Evolutionary conservation across 129 eudicot genomes (phyloP).

Genomic region (Chrysanthemum seticuspe): DNA sequence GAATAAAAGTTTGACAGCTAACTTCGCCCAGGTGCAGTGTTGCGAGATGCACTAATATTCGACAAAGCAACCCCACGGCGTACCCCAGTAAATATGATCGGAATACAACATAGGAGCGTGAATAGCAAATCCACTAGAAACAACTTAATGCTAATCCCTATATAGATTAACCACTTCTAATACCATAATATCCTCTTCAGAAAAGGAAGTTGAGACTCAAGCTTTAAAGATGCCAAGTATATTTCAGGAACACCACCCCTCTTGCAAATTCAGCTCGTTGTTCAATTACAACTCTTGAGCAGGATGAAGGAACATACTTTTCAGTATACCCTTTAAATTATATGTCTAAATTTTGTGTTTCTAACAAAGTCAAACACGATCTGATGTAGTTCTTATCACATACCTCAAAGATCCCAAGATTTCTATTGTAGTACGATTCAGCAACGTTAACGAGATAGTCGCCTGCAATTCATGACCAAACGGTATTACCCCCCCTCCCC

Average conservation of each 20-base stretch:
- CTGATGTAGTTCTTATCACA: slow-evolving; percentile 1
- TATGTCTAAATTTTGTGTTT: slow-evolving; percentile 66
- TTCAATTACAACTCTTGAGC: slow-evolving; percentile 64
- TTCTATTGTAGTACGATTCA: slow-evolving; percentile 81
- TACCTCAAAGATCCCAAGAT: slow-evolving; percentile 96
- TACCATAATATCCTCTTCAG: slow-evolving; percentile 68
- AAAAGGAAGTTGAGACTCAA: slow-evolving; percentile 80
- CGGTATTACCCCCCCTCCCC: slow-evolving; percentile 50
- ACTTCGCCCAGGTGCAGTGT: slow-evolving; percentile 27
- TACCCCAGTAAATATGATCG: slow-evolving; percentile 52
- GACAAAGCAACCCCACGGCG: slow-evolving; percentile 32
- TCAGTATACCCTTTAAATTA: slow-evolving; percentile 61
- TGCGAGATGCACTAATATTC: slow-evolving; percentile 6
- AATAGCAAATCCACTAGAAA: slow-evolving; percentile 66
- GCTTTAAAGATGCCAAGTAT: slow-evolving; percentile 56
- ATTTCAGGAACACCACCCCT: slow-evolving; percentile 86
- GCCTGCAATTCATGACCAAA: slow-evolving; percentile 61
- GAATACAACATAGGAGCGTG: slow-evolving; percentile 63
- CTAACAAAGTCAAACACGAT: slow-evolving; percentile 33
- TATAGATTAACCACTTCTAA: slow-evolving; percentile 65
- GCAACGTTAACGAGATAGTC: slow-evolving; percentile 60
- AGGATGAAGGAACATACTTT: slow-evolving; percentile 49
- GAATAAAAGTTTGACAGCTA: slow-evolving; percentile 15
- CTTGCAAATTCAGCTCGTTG: slow-evolving; percentile 74
- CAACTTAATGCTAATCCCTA: slow-evolving; percentile 58